Percentiles rank a stretch among this genome's conserved stretches.
phyloP scores from a whole-genome alignment of 495 filamentous ascomycete genomes.

The Trichoderma erinaceum region DNA sequence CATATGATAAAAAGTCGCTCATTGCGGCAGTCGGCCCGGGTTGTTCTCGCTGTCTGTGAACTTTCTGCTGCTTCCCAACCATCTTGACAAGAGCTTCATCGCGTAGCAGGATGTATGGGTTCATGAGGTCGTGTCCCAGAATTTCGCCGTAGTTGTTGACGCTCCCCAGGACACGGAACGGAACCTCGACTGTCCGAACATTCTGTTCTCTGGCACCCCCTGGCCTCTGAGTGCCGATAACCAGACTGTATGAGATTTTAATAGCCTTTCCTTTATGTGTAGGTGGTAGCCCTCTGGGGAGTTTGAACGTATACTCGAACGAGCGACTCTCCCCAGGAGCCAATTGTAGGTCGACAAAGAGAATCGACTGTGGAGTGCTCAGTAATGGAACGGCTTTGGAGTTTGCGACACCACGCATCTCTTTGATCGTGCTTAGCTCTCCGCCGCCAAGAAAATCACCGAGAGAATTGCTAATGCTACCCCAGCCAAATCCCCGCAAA shows the following conservation, averaged over 20 bases:
- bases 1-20: slow-evolving; percentile 67
- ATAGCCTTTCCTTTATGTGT: slow-evolving; percentile 89
- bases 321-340: slow-evolving; percentile 83
- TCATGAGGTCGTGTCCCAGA: slow-evolving; percentile 79
- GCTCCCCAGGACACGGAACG: slow-evolving; percentile 88
- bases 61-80: slow-evolving; percentile 33
- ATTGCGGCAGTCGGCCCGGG: slow-evolving; percentile 27
- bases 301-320: slow-evolving; percentile 75
- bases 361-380: slow-evolving; percentile 91
- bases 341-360: slow-evolving; percentile 88
- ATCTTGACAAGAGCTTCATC: slow-evolving; percentile 66
- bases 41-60: slow-evolving; percentile 17
- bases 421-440: slow-evolving; percentile 85
- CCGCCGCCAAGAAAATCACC: slow-evolving; percentile 77
- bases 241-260: slow-evolving; percentile 84
- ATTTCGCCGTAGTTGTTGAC: slow-evolving; percentile 65
- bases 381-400: slow-evolving; percentile 81
- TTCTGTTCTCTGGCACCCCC: slow-evolving; percentile 71
- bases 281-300: slow-evolving; percentile 83
- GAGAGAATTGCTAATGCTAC: slow-evolving; percentile 79
- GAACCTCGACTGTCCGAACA: slow-evolving; percentile 84
- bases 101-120: slow-evolving; percentile 82
- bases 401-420: slow-evolving; percentile 78
- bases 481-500: slow-evolving; percentile 81
- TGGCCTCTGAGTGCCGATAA: slow-evolving; percentile 86